Percentiles rank a stretch among this genome's conserved stretches.
Evolutionary conservation across 257 asterid species (phyloP).

Genomic region (Orobanche coerulescens): DNA sequence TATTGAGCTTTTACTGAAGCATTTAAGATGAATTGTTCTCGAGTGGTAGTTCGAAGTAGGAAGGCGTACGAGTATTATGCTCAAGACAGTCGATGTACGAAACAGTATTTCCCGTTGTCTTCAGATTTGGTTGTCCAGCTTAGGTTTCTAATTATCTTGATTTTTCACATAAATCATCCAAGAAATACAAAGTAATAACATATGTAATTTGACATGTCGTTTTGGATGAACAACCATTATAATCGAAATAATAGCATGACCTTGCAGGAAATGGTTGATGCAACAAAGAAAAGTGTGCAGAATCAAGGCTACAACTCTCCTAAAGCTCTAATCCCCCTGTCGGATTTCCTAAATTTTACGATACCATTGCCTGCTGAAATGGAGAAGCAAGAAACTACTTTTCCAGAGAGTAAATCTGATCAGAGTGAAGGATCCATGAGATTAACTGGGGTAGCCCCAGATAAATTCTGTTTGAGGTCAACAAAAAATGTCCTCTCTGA

Average conservation of each 20-base stretch:
- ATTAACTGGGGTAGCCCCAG: slow-evolving; percentile 50
- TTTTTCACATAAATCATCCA: background rate
- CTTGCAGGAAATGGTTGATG: slow-evolving; percentile 70
- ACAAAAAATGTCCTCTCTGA: slow-evolving; percentile 26
- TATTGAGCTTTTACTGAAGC: too few relatives aligned
- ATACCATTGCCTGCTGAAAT: slow-evolving; percentile 48
- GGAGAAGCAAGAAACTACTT: slow-evolving; percentile 29
- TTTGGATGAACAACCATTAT: slow-evolving; percentile 11
- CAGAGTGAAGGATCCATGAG: slow-evolving; percentile 32
- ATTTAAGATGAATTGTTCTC: slow-evolving; percentile 14
- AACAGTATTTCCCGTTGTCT: background rate
- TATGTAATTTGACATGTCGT: slow-evolving; percentile 3
- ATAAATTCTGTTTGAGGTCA: slow-evolving; percentile 46
- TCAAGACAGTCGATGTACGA: background rate
- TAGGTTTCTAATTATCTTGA: slow-evolving; percentile 9
- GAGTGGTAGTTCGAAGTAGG: slow-evolving; percentile 2
- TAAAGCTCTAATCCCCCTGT: slow-evolving; percentile 37
- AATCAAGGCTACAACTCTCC: slow-evolving; percentile 42
- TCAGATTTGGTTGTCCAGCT: slow-evolving; percentile 9
- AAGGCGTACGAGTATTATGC: background rate
- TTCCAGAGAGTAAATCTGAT: slow-evolving; percentile 28
- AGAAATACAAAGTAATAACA: background rate
- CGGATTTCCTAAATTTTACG: slow-evolving; percentile 53
- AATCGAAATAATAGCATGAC: slow-evolving; percentile 18
- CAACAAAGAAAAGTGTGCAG: slow-evolving; percentile 32